Base-by-base conservation (phyloP, 202 grass and related monocot species). In the Panicum hallii region DNA sequence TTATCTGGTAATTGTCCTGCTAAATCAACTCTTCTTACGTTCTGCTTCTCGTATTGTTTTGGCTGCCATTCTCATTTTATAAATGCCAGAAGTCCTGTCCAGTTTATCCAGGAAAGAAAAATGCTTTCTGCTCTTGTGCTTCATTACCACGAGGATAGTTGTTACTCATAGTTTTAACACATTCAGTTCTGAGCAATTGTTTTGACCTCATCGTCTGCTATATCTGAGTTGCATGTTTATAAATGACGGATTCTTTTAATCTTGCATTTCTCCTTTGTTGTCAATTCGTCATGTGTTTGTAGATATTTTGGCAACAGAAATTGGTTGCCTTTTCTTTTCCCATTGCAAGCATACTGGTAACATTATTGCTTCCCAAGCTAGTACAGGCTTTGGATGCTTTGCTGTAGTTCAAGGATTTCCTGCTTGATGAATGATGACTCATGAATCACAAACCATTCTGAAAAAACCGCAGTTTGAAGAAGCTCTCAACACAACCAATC, bases 401-500 rank as follows among this genome's bases (percentile, higher is more conserved):
- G 34, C 46, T 52, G 38, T 38, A 61, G 36, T 55, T 72, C 43
- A 11, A 26, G 69, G 7, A 50, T 54, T 23, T 28, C 63, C 36
- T 80, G 72, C 74, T 79, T 43, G 32, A 62, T 63, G 84, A 75
- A 47, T 86, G 32, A 62, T 64, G 84, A 75, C 55, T 86, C 12
- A 56, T 34, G 0, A 28, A 19, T 86, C 54, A 11, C 36, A 4
- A 38, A 38, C 5, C 8, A 1, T 75, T 56, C 19, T 57, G 11
- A 23, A 83, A 23, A 83, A 69, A 56, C 16, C 89, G 72, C 87
- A 99, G 97, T 99, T 99, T 85, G 97, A 96, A 60, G 84, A 94
- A 63, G 93, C 82, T 79, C 84, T 99, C 4, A 87, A 57, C 42
- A 53, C 50, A 49, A 53, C 55, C 3, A 86, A 99, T 87, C 91